Percentiles rank a stretch among this genome's conserved stretches.
These are phyloP conservation scores for Byssochlamys sp. DNA, from an alignment of 2,329 filamentous ascomycete species.

Conservation along the genomic window DNA sequence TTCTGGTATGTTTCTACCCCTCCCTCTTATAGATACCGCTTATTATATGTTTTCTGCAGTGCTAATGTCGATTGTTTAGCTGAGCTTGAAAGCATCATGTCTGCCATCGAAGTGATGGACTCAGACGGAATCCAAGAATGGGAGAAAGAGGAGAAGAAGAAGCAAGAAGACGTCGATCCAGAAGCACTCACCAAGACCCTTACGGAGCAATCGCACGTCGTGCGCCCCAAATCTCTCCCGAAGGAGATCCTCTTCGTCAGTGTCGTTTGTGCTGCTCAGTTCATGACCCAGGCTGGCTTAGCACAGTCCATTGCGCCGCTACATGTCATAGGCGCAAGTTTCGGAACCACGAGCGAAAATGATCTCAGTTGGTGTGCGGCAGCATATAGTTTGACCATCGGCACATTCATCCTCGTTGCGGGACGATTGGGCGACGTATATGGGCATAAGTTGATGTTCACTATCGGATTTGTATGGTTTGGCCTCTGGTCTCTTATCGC, in stretches of 20 bases:
- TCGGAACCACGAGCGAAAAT: constrained; percentile 35
- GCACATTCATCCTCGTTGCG: constrained; percentile 31
- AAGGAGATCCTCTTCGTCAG: constrained; percentile 25
- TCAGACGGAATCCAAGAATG: not conserved
- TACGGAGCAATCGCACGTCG: constrained; percentile 9
- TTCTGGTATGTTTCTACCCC: too few relatives aligned
- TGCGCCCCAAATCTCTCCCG: constrained; percentile 8
- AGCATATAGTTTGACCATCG: constrained; percentile 44
- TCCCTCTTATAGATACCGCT: not conserved
- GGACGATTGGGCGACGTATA: constrained; percentile 31
- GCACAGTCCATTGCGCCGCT: constrained; percentile 42
- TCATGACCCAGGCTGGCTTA: constrained; percentile 42
- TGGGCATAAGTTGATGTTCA: constrained; percentile 26
- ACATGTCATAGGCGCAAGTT: constrained; percentile 39
- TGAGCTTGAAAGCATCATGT: not conserved
- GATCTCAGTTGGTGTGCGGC: constrained; percentile 50
- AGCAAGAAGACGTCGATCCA: constrained; percentile 4
- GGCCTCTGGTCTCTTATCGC: constrained; percentile 28
- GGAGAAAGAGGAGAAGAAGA: constrained; percentile 4
- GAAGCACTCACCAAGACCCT: constrained; percentile 9
- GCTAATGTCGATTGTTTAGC: not conserved
- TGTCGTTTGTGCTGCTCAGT: constrained; percentile 28
- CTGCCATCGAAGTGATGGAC: not conserved
- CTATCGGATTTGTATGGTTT: constrained; percentile 29
- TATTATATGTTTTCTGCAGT: not conserved